Conservation (phyloP, 495 filamentous ascomycete genomes). For the Hyaloscypha variabilis region DNA sequence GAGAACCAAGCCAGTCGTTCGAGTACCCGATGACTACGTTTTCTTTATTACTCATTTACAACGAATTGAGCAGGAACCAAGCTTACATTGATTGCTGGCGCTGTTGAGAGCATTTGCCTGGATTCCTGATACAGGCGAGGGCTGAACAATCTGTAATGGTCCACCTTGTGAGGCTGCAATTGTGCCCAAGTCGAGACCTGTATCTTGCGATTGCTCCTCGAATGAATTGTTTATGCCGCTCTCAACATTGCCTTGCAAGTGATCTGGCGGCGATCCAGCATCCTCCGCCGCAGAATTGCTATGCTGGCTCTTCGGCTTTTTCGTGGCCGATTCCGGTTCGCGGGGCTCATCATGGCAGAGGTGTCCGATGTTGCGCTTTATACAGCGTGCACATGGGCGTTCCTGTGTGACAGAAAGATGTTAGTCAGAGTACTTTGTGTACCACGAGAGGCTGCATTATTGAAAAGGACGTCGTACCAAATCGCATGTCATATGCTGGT, state of each 20-base stretch:
- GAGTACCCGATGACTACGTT: constrained; percentile 62
- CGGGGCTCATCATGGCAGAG: constrained; percentile 97
- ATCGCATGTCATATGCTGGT: constrained; percentile 99
- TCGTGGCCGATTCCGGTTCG: constrained; percentile 69
- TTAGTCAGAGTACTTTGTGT: constrained; percentile 45
- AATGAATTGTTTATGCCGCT: constrained; percentile 32
- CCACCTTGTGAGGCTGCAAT: constrained; percentile 24
- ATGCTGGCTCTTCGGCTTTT: constrained; percentile 68
- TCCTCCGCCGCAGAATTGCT: constrained; percentile 64
- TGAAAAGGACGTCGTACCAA: constrained; percentile 64
- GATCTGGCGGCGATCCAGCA: constrained; percentile 43
- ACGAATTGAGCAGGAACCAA: constrained; percentile 13
- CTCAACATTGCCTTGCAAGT: constrained; percentile 24
- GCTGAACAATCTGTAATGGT: constrained; percentile 59
- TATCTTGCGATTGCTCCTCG: constrained; percentile 31
- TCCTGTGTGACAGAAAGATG: constrained; percentile 62
- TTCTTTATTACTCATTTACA: constrained; percentile 34
- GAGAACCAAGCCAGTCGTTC: constrained; percentile 53
- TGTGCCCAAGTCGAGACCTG: constrained; percentile 21
- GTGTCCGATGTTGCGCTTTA: constrained; percentile 98
- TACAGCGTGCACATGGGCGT: constrained; percentile 94
- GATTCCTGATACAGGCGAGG: constrained; percentile 53
- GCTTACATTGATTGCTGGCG: constrained; percentile 78
- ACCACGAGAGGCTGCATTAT: constrained; percentile 31
- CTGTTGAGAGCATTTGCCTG: constrained; percentile 55